Evolutionary conservation across 306 rosid species (phyloP).

Genomic region (Geum urbanum): DNA sequence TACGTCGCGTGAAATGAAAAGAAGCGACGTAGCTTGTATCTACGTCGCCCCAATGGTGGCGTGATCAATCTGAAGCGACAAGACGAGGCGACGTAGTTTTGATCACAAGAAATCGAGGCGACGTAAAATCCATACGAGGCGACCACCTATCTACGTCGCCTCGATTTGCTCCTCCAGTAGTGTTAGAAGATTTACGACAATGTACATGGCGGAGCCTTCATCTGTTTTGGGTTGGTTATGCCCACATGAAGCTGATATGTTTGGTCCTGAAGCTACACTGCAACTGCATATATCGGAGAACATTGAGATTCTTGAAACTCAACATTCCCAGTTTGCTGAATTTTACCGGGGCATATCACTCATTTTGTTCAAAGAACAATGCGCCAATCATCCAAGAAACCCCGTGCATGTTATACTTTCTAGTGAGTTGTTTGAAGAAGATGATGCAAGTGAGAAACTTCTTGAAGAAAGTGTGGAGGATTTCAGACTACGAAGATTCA

Average conservation of each 20-base stretch:
- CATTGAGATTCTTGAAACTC: background rate
- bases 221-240: background rate
- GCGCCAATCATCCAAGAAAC: background rate
- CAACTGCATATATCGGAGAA: background rate
- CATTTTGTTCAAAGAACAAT: background rate
- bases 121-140: too few relatives aligned
- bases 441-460: background rate
- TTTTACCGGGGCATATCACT: background rate
- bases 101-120: background rate
- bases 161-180: too few relatives aligned
- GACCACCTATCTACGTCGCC: too few relatives aligned
- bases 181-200: background rate
- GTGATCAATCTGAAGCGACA: too few relatives aligned
- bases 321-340: background rate
- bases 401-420: background rate
- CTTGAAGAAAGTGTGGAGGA: background rate
- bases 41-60: too few relatives aligned
- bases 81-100: too few relatives aligned
- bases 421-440: background rate
- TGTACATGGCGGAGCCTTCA: background rate
- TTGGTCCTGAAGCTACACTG: background rate
- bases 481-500: slow-evolving; percentile 8
- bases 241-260: background rate
- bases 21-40: too few relatives aligned
- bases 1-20: too few relatives aligned